phyloP scores from a whole-genome alignment of 768 basidiomycete genomes.

The Pholiota conissans region DNA sequence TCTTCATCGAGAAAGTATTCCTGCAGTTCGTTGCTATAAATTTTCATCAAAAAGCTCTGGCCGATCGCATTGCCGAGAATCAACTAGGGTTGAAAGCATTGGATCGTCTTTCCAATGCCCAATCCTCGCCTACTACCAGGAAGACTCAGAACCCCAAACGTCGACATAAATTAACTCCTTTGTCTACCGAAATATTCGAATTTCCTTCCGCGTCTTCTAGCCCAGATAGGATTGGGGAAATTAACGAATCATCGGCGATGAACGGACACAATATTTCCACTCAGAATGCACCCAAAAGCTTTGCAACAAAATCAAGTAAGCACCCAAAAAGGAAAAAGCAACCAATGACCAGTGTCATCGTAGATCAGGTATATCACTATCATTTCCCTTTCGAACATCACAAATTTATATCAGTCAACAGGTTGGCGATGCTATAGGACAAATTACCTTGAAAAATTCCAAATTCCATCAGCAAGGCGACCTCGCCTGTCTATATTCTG shows the following conservation, averaged over 20 bases:
- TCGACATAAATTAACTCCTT: constrained; percentile 41
- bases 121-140: constrained; percentile 37
- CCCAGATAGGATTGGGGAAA: constrained; percentile 2
- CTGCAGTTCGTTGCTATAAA: constrained; percentile 78
- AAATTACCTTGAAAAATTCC: constrained; percentile 69
- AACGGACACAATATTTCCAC: constrained; percentile 7
- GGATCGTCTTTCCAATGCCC: constrained; percentile 70
- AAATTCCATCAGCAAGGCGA: constrained; percentile 57
- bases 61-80: constrained; percentile 73
- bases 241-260: constrained; percentile 11
- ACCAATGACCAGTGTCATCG: constrained; percentile 64
- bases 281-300: not conserved
- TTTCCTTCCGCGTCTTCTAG: constrained; percentile 21
- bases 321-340: constrained; percentile 37
- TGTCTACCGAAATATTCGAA: constrained; percentile 36
- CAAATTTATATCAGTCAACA: constrained; percentile 7
- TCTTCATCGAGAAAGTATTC: constrained; percentile 53
- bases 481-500: constrained; percentile 59
- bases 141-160: constrained; percentile 41
- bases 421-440: constrained; percentile 65
- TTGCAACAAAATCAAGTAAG: constrained; percentile 12
- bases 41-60: constrained; percentile 75
- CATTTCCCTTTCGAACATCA: not conserved
- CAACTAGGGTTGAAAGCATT: constrained; percentile 67
- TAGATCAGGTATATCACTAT: constrained; percentile 55